phyloP scores from a whole-genome alignment of 495 filamentous ascomycete genomes.

The Xylaria castorea region DNA sequence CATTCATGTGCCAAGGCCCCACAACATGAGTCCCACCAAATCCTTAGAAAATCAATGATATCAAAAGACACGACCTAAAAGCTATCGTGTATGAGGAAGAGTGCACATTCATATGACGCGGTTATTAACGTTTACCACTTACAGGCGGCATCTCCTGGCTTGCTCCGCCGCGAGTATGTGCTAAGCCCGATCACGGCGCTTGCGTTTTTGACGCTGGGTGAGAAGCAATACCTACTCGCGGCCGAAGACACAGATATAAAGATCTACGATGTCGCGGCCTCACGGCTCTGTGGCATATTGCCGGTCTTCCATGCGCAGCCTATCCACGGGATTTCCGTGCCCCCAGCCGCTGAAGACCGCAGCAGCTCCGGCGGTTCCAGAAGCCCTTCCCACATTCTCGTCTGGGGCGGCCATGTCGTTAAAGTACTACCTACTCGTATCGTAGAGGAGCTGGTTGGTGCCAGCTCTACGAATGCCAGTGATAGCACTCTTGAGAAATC shows the following conservation, averaged over 20 bases:
- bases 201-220: constrained; percentile 49
- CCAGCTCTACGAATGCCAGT: constrained; percentile 2
- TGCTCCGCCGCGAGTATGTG: constrained; percentile 44
- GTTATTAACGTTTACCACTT: constrained; percentile 29
- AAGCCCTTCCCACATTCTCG: constrained; percentile 40
- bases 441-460: constrained; percentile 36
- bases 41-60: not conserved
- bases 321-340: constrained; percentile 71
- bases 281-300: constrained; percentile 45
- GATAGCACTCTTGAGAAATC: not conserved
- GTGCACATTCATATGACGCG: not conserved
- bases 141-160: constrained; percentile 25
- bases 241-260: constrained; percentile 80
- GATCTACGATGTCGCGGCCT: constrained; percentile 56
- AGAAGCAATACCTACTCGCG: constrained; percentile 61
- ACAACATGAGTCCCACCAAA: constrained; percentile 15
- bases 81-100: not conserved
- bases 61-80: not conserved
- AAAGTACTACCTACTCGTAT: constrained; percentile 35
- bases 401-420: constrained; percentile 64
- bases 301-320: constrained; percentile 66
- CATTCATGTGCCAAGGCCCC: not conserved
- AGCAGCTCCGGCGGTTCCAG: not conserved
- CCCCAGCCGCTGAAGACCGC: constrained; percentile 25
- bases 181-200: constrained; percentile 66